A percentile compares a stretch with the other conserved stretches of the same genome.
phyloP scores from a whole-genome alignment of 352 stramenopile species.

The Pythium plurisporium region DNA sequence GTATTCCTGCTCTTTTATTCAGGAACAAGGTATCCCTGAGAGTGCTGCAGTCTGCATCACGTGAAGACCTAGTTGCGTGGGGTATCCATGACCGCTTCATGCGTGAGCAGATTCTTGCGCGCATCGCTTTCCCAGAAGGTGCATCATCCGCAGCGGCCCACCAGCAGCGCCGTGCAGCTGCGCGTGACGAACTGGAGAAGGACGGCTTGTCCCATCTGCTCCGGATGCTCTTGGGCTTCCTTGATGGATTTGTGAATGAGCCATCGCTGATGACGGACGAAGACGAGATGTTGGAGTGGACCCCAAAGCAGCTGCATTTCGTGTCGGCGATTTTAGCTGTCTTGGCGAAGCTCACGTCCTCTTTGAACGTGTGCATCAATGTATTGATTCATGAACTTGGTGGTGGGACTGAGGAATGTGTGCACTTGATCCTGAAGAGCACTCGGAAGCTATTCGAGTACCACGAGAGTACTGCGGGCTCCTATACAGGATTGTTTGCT shows the following conservation, averaged over 20 bases:
- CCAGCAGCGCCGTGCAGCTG: slow-evolving; percentile 16
- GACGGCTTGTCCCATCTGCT: slow-evolving; percentile 57
- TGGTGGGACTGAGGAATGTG: slow-evolving; percentile 45
- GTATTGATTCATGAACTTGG: slow-evolving; percentile 45
- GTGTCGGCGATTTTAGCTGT: slow-evolving; percentile 37
- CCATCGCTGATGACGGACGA: slow-evolving; percentile 10
- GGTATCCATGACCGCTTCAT: slow-evolving; percentile 47
- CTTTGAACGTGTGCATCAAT: slow-evolving; percentile 29
- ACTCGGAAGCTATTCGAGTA: slow-evolving; percentile 60
- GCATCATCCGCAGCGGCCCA: slow-evolving; percentile 14
- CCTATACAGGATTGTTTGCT: slow-evolving; percentile 48
- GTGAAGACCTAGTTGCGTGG: slow-evolving; percentile 70
- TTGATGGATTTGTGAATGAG: slow-evolving; percentile 53
- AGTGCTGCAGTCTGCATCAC: slow-evolving; percentile 44
- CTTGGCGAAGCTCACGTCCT: slow-evolving; percentile 35
- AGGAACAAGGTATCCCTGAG: slow-evolving; percentile 40
- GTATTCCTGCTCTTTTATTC: slow-evolving; percentile 36
- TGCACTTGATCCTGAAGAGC: slow-evolving; percentile 48
- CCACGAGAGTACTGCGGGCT: slow-evolving; percentile 41
- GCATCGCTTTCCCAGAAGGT: slow-evolving; percentile 20
- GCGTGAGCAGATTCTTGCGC: slow-evolving; percentile 48
- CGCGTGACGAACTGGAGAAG: slow-evolving; percentile 18
- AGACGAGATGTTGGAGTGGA: slow-evolving; percentile 24
- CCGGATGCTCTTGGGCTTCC: slow-evolving; percentile 40
- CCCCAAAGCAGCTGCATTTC: slow-evolving; percentile 37